Evolutionary conservation across 1,139 yeast genomes (phyloP).

Genomic region (Geotrichum aggregatum): DNA sequence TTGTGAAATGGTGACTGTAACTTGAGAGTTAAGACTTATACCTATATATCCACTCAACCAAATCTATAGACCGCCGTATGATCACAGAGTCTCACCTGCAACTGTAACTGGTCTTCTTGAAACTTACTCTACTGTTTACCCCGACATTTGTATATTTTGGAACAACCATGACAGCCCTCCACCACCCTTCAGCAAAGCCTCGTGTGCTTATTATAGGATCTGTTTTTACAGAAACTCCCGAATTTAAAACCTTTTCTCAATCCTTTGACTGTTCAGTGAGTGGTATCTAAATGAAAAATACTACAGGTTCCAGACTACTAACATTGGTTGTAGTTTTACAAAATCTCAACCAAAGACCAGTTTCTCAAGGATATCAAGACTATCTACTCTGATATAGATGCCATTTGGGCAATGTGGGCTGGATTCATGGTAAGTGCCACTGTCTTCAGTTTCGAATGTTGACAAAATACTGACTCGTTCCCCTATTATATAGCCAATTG

Average conservation of each 20-base stretch:
- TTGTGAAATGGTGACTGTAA: too few relatives aligned
- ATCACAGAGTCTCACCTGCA: too few relatives aligned
- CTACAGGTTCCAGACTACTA: not conserved
- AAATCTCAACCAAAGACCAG: slow-evolving; percentile 25
- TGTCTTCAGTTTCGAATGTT: not conserved
- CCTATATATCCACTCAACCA: too few relatives aligned
- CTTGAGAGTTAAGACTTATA: too few relatives aligned
- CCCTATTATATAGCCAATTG: slow-evolving; percentile 22
- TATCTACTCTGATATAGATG: slow-evolving; percentile 24
- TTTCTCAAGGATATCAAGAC: slow-evolving; percentile 25
- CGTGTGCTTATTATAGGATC: slow-evolving; percentile 17
- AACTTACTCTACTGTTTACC: too few relatives aligned
- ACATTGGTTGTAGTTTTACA: slow-evolving; percentile 16
- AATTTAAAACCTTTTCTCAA: slow-evolving; percentile 11
- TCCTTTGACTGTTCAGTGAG: slow-evolving; percentile 16
- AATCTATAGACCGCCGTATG: too few relatives aligned
- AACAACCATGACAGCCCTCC: too few relatives aligned
- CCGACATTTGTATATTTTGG: too few relatives aligned
- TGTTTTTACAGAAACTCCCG: slow-evolving; percentile 9
- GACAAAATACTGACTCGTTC: not conserved
- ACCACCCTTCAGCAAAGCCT: slow-evolving; percentile 5
- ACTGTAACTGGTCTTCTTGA: too few relatives aligned
- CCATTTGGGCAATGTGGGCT: slow-evolving; percentile 28
- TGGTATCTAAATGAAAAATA: not conserved
- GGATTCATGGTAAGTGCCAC: slow-evolving; percentile 27